phyloP scores from a whole-genome alignment of 257 asterid species.

The Solanum peruvianum region DNA sequence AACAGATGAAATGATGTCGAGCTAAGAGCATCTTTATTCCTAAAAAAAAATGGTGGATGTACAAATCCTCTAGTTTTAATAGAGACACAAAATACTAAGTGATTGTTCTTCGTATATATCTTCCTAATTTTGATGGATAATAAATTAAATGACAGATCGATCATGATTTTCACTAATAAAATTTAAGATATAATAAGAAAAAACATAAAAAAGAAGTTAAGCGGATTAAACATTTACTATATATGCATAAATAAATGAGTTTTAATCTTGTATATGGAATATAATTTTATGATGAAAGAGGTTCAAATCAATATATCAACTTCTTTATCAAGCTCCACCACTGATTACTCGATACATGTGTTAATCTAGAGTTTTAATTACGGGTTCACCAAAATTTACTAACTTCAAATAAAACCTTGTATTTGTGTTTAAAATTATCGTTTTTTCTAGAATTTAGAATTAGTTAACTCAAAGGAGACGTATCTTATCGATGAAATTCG shows the following conservation, averaged over 20 bases:
- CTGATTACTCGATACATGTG: background rate
- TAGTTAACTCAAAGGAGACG: background rate
- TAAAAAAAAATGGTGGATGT: no score
- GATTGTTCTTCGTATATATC: background rate
- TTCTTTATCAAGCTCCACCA: background rate
- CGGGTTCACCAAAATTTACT: rapidly evolving
- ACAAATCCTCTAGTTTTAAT: background rate
- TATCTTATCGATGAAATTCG: background rate
- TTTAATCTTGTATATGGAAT: background rate
- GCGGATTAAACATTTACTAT: background rate
- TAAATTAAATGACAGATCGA: background rate
- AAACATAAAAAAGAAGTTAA: background rate
- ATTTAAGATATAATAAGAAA: background rate
- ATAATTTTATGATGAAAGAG: background rate
- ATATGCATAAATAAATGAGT: background rate
- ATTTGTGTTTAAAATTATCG: background rate
- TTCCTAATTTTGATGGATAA: background rate
- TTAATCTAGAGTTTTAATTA: background rate
- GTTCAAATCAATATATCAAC: background rate
- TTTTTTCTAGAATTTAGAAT: background rate
- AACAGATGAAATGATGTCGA: no score
- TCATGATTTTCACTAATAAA: background rate
- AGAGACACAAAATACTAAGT: background rate
- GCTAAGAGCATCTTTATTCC: no score
- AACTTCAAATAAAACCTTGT: background rate